Base-by-base conservation (phyloP, 129 eudicot genomes). In the Ambrosia artemisiifolia region DNA sequence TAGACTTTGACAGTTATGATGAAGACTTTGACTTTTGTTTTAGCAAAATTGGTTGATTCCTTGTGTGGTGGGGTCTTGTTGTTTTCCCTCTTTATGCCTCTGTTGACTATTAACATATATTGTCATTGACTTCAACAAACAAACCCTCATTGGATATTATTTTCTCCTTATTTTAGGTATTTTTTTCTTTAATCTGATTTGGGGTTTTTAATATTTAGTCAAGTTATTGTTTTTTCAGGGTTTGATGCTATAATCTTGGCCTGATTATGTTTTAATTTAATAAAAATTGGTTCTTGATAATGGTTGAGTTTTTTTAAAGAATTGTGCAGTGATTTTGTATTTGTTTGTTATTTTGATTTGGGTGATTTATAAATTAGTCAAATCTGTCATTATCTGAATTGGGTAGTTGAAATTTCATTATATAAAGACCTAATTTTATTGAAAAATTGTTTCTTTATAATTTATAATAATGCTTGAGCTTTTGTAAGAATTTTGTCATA, bases 61-160 rank as follows among this genome's bases (percentile, higher is more conserved):
- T 73, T 71, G 82, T 75, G 65, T 70, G 59, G 82, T 71, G 82
- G 82, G 82, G 33, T 64, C 72, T 53, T 51, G 40, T 74, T 81
- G 40, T 74, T 81, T 48, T 77, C 75, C 30, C 77, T 47, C 65
- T 77, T 72, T 54, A 51, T 33, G 32, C 68, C 51, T 56, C 51
- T 56, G 80, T 77, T 77, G 80, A 73, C 71, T 63, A 18, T 16
- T 73, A 69, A 74, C 43, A 19, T 69, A 80, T 69, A 60, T 69
- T 77, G 80, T 42, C 71, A 65, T 69, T 77, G 80, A 50, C 74
- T 67, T 59, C 63, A 66, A 73, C 81, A 59, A 36, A 5, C 60
- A 62, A 34, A 70, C 65, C 59, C 56, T 53, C 34, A n/a, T 56
- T 5, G 68, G 69, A 43, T 38, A 0, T 24, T 24, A 24, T 24